Evolutionary conservation across 495 filamentous ascomycete genomes (phyloP), one percentile per base, ranked within the genome.

Genomic region (Xylaria acuta): DNA sequence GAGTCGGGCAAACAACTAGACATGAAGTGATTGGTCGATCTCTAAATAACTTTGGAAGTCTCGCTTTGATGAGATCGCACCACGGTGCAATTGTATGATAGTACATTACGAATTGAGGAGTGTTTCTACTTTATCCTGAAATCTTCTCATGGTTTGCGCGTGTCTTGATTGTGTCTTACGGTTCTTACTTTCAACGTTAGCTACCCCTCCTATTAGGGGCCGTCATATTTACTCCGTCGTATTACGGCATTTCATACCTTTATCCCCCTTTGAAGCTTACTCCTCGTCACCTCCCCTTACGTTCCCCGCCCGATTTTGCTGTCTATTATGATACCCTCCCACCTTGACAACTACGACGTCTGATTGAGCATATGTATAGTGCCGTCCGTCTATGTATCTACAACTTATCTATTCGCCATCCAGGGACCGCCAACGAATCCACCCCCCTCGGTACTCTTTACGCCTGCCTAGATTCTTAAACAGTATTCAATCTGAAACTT

Each of bases 51-150:
- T 36, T 67, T 72, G 36, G 69, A 45, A 40, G 30, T 43, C 14
- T 47, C n/a, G 45, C 12, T 45, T 36, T 22, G 58, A 64, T 14
- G 62, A 72, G 62, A 67, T 66, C 36, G 49, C 51, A 38, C 25
- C 67, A 64, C 4, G 36, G n/a, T 53, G 45, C n/a, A 53, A 36
- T 45, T 74, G 73, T 74, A 74, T 72, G 63, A 74, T 74, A 71
- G 73, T 71, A 71, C 40, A 74, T 58, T 54, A 74, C 64, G 72
- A 67, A 72, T 65, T 60, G 60, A 60, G 72, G 54, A 72, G n/a
- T 74, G 69, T 59, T 70, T 70, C n/a, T 60, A 63, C 22, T n/a
- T 25, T 25, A 41, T 18, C 38, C 12, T 41, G 9, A 6, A 5
- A 22, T 45, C 6, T 40, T 30, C 4, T 18, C 16, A 12, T 56